A percentile compares a stretch with the other conserved stretches of the same genome.
Conservation (phyloP, 805 yeast species). For the Cyberlindnera petersonii region DNA sequence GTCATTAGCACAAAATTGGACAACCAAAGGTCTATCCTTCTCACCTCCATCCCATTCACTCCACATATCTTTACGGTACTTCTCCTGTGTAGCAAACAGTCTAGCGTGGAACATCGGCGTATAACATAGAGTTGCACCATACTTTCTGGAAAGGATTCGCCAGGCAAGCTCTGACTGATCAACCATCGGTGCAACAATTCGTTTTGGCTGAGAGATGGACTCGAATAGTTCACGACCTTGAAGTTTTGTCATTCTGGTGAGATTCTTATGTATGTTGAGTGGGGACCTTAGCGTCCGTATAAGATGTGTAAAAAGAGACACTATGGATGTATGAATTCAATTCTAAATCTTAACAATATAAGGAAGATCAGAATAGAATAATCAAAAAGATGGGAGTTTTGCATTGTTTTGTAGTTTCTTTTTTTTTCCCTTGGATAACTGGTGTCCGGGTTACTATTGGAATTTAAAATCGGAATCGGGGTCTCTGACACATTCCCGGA, state of each 20-base stretch:
- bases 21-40: constrained; percentile 80
- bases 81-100: constrained; percentile 77
- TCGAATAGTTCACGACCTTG: constrained; percentile 70
- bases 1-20: constrained; percentile 96
- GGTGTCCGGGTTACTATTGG: too few relatives aligned
- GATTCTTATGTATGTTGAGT: too few relatives aligned
- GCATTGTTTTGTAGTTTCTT: too few relatives aligned
- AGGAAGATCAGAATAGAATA: too few relatives aligned
- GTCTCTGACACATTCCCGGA: constrained; percentile 3
- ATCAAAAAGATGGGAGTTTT: too few relatives aligned
- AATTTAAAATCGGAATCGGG: too few relatives aligned
- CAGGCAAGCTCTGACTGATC: constrained; percentile 96
- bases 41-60: constrained; percentile 68
- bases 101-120: constrained; percentile 97
- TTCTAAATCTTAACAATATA: too few relatives aligned
- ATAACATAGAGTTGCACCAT: constrained; percentile 92
- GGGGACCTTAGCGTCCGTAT: neutral
- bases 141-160: constrained; percentile 78
- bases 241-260: constrained; percentile 20
- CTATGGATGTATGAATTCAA: too few relatives aligned
- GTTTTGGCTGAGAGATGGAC: constrained; percentile 67
- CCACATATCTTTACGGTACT: constrained; percentile 76
- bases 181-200: constrained; percentile 97
- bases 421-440: too few relatives aligned
- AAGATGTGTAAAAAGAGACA: neutral